phyloP scores from a whole-genome alignment of 2,329 filamentous ascomycete species.

The Aspergillus arachidicola region DNA sequence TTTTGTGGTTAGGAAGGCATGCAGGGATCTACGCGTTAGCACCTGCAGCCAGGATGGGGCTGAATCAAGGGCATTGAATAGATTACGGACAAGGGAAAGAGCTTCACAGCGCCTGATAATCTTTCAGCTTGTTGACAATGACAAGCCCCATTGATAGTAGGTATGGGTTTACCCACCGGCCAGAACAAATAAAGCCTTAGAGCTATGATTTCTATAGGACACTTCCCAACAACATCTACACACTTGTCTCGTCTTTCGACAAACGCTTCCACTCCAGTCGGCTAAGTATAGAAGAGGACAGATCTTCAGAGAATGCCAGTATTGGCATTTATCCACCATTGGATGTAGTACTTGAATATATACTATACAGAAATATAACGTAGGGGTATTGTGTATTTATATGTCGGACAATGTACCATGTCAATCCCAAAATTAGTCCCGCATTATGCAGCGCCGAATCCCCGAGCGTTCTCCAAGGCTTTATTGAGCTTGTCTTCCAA shows the following conservation, averaged over 20 bases:
- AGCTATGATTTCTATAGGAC: neutral
- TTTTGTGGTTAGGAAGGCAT: no score
- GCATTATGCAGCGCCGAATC: slow-evolving; percentile 77
- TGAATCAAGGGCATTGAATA: no score
- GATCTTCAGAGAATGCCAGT: neutral
- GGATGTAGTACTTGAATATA: neutral
- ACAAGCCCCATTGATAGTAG: neutral
- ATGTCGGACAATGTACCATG: slow-evolving; percentile 1
- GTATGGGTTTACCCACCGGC: neutral
- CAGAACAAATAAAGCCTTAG: neutral
- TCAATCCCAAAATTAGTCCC: slow-evolving; percentile 6
- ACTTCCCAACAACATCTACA: neutral
- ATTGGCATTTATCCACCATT: neutral
- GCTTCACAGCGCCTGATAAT: no score
- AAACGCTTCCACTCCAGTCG: neutral
- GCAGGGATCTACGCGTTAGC: no score
- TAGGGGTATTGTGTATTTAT: slow-evolving; percentile 17
- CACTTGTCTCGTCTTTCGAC: neutral
- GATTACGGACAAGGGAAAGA: no score
- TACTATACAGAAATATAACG: slow-evolving; percentile 14
- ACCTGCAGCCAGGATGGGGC: no score
- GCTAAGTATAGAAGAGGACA: neutral
- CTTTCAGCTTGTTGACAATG: no score
- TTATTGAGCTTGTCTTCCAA: slow-evolving; percentile 75
- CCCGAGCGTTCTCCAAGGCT: slow-evolving; percentile 83